phyloP scores from a whole-genome alignment of 352 stramenopile species.

The Phytophthora foliorum region DNA sequence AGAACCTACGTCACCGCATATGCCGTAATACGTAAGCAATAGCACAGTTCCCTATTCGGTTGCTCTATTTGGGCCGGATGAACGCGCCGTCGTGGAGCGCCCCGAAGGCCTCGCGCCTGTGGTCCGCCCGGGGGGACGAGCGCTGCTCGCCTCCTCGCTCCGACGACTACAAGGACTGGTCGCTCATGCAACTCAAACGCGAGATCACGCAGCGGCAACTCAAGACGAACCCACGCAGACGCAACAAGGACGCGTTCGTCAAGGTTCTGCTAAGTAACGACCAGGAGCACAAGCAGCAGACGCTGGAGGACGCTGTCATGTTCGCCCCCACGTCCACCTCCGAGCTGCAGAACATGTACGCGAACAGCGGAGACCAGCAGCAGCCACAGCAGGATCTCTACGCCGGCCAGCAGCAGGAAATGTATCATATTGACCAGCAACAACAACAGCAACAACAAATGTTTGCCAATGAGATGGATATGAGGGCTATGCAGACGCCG shows the following conservation, averaged over 20 bases:
- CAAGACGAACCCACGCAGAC: slow-evolving; percentile 51
- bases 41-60: not conserved
- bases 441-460: slow-evolving; percentile 25
- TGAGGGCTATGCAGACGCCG: slow-evolving; percentile 24
- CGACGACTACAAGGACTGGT: slow-evolving; percentile 68
- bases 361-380: slow-evolving; percentile 33
- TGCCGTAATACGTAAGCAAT: not conserved
- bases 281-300: slow-evolving; percentile 9
- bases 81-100: slow-evolving; percentile 33
- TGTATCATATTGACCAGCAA: slow-evolving; percentile 6
- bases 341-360: slow-evolving; percentile 34
- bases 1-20: not conserved
- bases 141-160: slow-evolving; percentile 51
- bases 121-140: slow-evolving; percentile 55
- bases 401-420: slow-evolving; percentile 7
- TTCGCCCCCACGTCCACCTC: slow-evolving; percentile 27
- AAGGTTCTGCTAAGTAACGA: slow-evolving; percentile 47
- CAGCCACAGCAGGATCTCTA: slow-evolving; percentile 11
- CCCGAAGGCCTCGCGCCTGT: slow-evolving; percentile 48
- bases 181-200: slow-evolving; percentile 58
- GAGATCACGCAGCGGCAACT: slow-evolving; percentile 65
- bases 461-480: slow-evolving; percentile 17
- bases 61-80: slow-evolving; percentile 11
- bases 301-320: slow-evolving; percentile 26
- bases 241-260: slow-evolving; percentile 62